Base-by-base conservation (phyloP, 1,284 basidiomycete species). In the Amylostereum areolatum region DNA sequence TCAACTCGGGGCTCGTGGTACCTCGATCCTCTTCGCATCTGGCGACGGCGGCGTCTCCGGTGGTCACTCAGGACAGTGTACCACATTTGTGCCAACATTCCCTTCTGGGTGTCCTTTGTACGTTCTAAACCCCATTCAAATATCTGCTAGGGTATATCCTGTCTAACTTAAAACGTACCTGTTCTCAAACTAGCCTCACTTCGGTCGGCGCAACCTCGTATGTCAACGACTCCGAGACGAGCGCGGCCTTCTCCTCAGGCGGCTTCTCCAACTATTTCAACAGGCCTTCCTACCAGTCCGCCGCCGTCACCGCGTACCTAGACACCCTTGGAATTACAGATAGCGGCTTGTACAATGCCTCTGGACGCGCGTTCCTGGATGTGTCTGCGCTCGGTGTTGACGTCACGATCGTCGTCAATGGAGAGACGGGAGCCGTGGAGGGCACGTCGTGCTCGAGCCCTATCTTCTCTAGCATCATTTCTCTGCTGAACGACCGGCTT, bases 371-470 rank as follows among this genome's bases (percentile, higher is more conserved):
- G 9, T 67, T 57, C 62, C 65, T 65, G 3, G 65, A 66, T 49
- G 55, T 89, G 18, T 66, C 83, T 27, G 84, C 84, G 2, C 81
- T 83, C 58, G 80, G 77, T 33, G 55, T 68, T 35, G 67, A 68
- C 27, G 83, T 82, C 73, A 78, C 80, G 55, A 77, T 84, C 35
- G 71, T 83, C 46, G 63, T 81, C 46, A 71, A 73, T 43, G 80
- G 78, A n/a, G 44, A 60, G 0, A 62, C 66, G 4, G 29, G 28
- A 5, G 72, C 69, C 31, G 78, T 82, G 40, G 74, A 64, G 37
- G 81, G 81, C 11, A 84, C 82, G 12, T 80, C 78, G 53, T 76
- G 76, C 48, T 78, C 75, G 57, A 74, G 73, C 43, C 80, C 80
- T 77, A 80, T 80, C 11, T 75, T 80, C 48, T 78, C 80, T 3